Base-by-base conservation (phyloP, 108 stramenopile species). In the Cyclotella cryptica region DNA sequence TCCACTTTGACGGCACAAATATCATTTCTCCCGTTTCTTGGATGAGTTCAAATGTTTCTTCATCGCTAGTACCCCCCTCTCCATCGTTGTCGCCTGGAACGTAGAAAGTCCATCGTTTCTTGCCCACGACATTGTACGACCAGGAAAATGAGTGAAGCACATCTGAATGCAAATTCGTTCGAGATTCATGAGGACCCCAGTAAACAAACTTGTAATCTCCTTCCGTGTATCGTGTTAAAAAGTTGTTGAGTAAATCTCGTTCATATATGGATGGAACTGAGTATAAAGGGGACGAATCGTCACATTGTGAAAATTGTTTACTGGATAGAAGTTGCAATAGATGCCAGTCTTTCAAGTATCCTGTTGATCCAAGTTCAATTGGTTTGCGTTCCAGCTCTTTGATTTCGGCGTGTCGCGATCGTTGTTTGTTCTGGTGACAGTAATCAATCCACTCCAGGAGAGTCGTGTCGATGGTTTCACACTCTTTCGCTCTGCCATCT, bases 281-380 rank as follows among this genome's bases (percentile, higher is more conserved):
- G 69, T 93, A 95, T 19, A 91, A 74, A 44, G 74, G 75, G 3
- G 45, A 9, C 28, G 58, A 13, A 49, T 30, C 18, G 24, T 26
- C 27, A 22, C 19, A 40, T 67, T 13, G 40, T 18, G 9, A 69
- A 71, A 49, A 68, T 22, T 73, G 39, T 35, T 54, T 77, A 11
- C 71, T 43, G 41, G 66, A 26, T 6, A 89, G 61, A 26, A 69
- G 68, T 42, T 74, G 64, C 52, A 75, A 57, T 21, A 94, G 69
- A 79, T 94, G 93, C 93, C 93, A 94, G 75, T 94, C 93, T 75
- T 94, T 94, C 26, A 94, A 80, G 53, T 94, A 94, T 55, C 68
- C 68, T 22, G 11, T 64, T 6, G 22, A 22, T n/a, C 19, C 42
- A 27, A 12, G 6, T 53, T 28, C 41, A 10, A 51, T 39, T 62